Evolutionary conservation across 495 filamentous ascomycete species (phyloP), one percentile per base, ranked within the genome.

Genomic region (Xylaria castorea): DNA sequence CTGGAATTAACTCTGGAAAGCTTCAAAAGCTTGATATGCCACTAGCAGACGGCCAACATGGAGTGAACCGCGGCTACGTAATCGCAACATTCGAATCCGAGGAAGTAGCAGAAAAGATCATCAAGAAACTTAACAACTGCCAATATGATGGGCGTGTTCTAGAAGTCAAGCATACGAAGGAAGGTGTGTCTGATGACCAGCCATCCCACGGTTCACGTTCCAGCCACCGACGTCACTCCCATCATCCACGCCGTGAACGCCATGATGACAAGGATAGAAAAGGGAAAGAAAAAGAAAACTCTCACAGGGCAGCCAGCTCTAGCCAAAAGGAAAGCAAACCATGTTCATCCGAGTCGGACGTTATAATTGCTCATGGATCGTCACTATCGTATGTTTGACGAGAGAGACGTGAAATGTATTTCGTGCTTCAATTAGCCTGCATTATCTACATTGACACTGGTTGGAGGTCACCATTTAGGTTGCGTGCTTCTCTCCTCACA

Each of bases 361-460:
- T 79, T 30, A 68, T 79, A 18, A 79, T 79, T 66, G 77, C 77
- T n/a, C 38, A 78, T 34, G 77, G 77, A 22, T 78, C 77, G 14
- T 68, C 77, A 4, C 5, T 61, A 51, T 72, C 62, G 38, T 57
- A 57, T 30, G 16, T 32, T 65, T 71, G 50, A 63, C 22, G 38
- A 46, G 58, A 25, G 14, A 8, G 32, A 48, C 32, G 40, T 32
- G 12, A n/a, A 25, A 34, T 16, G 20, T 50, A 50, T 34, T 18
- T 65, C n/a, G 42, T 65, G 18, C 20, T 65, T 65, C 34, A 65
- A 42, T 63, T 22, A 25, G 7, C 22, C 5, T 22, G 27, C 14
- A 34, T 27, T 32, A 4, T 50, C 16, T 4, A 40, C 16, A 36
- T 66, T 27, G n/a, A 12, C 1, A 66, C 18, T 34, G 34, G 16